A percentile compares a stretch with the other conserved stretches of the same genome.
Conservation (phyloP, 768 basidiomycete genomes). For the Neoboletus magnificus region DNA sequence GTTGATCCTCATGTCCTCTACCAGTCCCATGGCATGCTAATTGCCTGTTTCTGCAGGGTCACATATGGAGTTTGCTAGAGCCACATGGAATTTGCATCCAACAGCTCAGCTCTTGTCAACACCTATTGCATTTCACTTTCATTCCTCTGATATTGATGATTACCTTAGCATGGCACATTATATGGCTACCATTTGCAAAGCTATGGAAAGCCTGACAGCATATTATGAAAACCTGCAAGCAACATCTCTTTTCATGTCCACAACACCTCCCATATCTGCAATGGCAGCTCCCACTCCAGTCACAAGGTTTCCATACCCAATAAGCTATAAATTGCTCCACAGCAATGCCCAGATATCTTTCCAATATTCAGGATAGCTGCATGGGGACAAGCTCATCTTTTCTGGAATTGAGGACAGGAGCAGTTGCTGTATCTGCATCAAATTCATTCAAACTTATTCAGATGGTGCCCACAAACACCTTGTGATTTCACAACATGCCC, state of each 20-base stretch:
- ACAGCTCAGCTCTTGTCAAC: constrained; percentile 24
- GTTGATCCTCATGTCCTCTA: not conserved
- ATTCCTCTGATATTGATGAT: constrained; percentile 16
- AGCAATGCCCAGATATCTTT: not conserved
- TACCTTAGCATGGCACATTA: constrained; percentile 6
- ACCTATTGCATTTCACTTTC: constrained; percentile 22
- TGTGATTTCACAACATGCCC: not conserved
- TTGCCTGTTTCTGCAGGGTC: constrained; percentile 13
- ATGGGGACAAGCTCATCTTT: not conserved
- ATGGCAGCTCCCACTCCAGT: too few species aligned
- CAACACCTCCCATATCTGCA: not conserved
- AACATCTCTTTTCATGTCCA: not conserved
- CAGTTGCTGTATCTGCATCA: not conserved
- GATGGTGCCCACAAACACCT: not conserved
- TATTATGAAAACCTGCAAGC: constrained; percentile 20
- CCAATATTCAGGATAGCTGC: not conserved
- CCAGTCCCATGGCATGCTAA: not conserved
- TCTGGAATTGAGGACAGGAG: not conserved
- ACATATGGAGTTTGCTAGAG: constrained; percentile 27
- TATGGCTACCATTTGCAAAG: constrained; percentile 28
- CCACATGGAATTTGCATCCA: constrained; percentile 22
- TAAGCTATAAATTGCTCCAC: too few species aligned
- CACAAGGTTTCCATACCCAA: not conserved
- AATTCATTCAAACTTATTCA: not conserved
- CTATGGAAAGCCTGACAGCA: constrained; percentile 14